Conservation (phyloP, 805 yeast genomes). For the Metschnikowia dekortorum region DNA sequence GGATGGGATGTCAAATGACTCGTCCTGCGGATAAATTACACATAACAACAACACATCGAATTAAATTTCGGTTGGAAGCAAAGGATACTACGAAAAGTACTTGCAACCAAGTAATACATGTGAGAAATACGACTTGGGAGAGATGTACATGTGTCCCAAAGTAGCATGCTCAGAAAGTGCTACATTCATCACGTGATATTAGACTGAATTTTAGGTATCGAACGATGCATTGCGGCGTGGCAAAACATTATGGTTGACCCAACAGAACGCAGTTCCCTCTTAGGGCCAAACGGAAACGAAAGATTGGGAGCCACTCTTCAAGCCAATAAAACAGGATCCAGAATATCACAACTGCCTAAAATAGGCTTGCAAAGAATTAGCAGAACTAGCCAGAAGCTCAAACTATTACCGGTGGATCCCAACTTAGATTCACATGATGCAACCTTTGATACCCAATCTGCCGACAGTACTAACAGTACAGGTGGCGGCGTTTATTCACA, state of each 20-base stretch:
- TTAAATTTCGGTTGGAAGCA: too few relatives aligned
- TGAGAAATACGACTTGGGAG: too few relatives aligned
- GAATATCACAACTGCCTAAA: slow-evolving; percentile 37
- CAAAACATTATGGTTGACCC: neutral
- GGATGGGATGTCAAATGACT: slow-evolving; percentile 3
- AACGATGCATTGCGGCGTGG: neutral
- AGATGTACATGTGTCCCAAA: too few relatives aligned
- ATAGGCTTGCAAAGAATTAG: slow-evolving; percentile 73
- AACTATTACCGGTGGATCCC: slow-evolving; percentile 61
- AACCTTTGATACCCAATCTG: slow-evolving; percentile 22
- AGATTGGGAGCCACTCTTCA: slow-evolving; percentile 11
- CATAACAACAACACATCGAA: too few relatives aligned
- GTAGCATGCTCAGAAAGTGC: too few relatives aligned
- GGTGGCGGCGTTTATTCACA: slow-evolving; percentile 68
- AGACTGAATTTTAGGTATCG: neutral
- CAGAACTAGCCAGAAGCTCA: slow-evolving; percentile 68
- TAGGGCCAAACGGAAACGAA: slow-evolving; percentile 6
- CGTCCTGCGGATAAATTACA: neutral
- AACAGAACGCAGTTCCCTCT: slow-evolving; percentile 1
- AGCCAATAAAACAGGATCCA: slow-evolving; percentile 24
- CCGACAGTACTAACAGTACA: slow-evolving; percentile 29
- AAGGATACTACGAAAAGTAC: too few relatives aligned
- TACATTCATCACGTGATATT: neutral
- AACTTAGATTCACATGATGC: slow-evolving; percentile 18
- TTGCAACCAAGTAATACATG: too few relatives aligned